Base-by-base conservation (phyloP, 768 basidiomycete genomes). In the Sutorius australiensis region DNA sequence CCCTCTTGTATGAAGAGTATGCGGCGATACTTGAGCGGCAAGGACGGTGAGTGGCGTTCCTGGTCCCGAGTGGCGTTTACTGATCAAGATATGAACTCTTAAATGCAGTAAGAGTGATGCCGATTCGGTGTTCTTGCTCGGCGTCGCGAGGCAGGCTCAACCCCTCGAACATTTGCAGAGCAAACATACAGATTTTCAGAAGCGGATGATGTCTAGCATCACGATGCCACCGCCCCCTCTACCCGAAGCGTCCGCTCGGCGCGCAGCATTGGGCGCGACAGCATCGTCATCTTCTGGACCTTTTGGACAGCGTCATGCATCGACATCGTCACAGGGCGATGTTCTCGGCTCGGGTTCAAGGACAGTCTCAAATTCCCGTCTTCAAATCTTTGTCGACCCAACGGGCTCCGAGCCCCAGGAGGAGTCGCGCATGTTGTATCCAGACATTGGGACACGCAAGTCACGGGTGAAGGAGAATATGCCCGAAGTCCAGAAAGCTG, bases 1-100 rank as follows among this genome's bases (percentile, higher is more conserved):
- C 88, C 5, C 68, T 92, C 39, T 73, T 98, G 24, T 98, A 98
- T 62, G 95, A 98, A 71, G 95, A 98, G 69, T 89, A 86, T 70
- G 95, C 95, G 0, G 79, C 81, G 32, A 84, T 87, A 13, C 74
- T 95, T 41, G 97, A 98, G 70, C 74, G 87, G 51, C 81, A 87
- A 61, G 86, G 86, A 52, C 77, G 89, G 95, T 95, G 64, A 54
- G 81, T 61, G 9, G 3, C 6, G 17, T 31, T 50, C n/a, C 73
- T 73, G 56, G 56, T 63, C 13, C 0, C 31, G 53, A 73, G 14
- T 74, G 73, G 19, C 38, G 67, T 27, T 73, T 39, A 60, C 65
- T 44, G 30, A 53, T 46, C 50, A 43, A 51, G 33, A 16, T 28
- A 3, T 31, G 24, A 6, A 3, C 39, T 48, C 28, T n/a, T 47